Percentiles rank a stretch among this genome's conserved stretches.
phyloP scores from a whole-genome alignment of 2,329 filamentous ascomycete genomes.

The Ambrosiella cleistominuta region DNA sequence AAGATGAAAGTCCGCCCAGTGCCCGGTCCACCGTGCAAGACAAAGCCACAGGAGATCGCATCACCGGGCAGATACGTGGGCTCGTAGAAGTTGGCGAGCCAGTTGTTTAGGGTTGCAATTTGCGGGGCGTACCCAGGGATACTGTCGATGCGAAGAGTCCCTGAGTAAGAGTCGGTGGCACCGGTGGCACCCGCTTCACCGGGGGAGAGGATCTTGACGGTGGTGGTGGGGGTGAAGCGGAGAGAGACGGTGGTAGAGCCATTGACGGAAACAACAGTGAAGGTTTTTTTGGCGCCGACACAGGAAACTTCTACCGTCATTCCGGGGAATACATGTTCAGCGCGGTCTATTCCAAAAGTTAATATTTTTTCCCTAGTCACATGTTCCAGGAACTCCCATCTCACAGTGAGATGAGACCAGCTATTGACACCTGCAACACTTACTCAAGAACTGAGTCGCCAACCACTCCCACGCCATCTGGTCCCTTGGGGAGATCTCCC shows the following conservation, averaged over 20 bases:
- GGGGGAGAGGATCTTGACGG: slow-evolving; percentile 22
- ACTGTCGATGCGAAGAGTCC: slow-evolving; percentile 19
- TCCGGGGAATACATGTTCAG: slow-evolving; percentile 53
- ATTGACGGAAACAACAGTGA: slow-evolving; percentile 9
- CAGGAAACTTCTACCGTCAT: slow-evolving; percentile 45
- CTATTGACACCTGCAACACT: slow-evolving; percentile 7
- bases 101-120: slow-evolving; percentile 46
- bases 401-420: too few species aligned
- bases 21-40: slow-evolving; percentile 66
- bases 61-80: slow-evolving; percentile 19
- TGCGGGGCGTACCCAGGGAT: slow-evolving; percentile 54
- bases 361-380: not conserved
- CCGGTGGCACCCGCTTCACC: slow-evolving; percentile 15
- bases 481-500: slow-evolving; percentile 16
- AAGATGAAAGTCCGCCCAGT: slow-evolving; percentile 72
- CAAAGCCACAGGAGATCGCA: slow-evolving; percentile 36
- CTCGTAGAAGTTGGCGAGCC: slow-evolving; percentile 38
- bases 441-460: slow-evolving; percentile 21
- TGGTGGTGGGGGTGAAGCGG: slow-evolving; percentile 23
- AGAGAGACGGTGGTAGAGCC: slow-evolving; percentile 15
- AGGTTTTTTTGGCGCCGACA: slow-evolving; percentile 20
- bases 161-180: slow-evolving; percentile 14
- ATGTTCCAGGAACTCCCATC: not conserved
- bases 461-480: slow-evolving; percentile 22
- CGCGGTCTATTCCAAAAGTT: slow-evolving; percentile 27